Conservation (phyloP, 1,284 basidiomycete genomes). For the Rhodotorula mucilaginosa region DNA sequence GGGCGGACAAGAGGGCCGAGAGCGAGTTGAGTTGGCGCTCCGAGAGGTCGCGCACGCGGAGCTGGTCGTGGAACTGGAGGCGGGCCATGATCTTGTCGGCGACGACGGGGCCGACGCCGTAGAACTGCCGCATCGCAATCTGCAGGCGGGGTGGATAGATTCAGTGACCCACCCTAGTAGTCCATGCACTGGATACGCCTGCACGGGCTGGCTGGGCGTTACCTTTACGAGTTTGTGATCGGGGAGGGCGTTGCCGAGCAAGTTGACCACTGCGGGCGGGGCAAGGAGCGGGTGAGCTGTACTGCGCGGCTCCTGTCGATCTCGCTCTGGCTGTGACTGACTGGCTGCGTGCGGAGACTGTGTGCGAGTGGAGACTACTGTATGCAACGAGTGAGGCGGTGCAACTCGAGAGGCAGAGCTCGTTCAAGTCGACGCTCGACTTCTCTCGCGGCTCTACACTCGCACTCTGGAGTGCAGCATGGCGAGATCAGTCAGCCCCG, state of each 20-base stretch:
- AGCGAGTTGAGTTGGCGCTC: constrained; percentile 77
- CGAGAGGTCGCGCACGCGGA: constrained; percentile 71
- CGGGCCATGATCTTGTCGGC: constrained; percentile 80
- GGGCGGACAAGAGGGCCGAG: constrained; percentile 83
- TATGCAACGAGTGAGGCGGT: background rate
- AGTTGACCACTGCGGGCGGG: constrained; percentile 49
- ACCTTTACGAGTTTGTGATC: constrained; percentile 69
- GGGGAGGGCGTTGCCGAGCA: constrained; percentile 69
- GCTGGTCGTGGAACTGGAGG: constrained; percentile 72
- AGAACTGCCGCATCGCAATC: constrained; percentile 80
- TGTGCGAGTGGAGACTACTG: background rate
- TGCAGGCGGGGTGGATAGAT: constrained; percentile 46
- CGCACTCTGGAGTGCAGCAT: background rate
- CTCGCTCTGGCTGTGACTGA: background rate
- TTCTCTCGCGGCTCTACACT: background rate
- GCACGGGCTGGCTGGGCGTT: constrained; percentile 35
- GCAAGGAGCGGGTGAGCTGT: background rate
- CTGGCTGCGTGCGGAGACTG: background rate
- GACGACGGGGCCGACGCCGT: constrained; percentile 72
- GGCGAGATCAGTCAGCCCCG: background rate
- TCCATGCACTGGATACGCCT: background rate
- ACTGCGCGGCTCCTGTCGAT: background rate
- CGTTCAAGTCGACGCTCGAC: background rate
- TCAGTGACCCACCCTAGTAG: background rate
- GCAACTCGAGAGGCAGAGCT: background rate